Base-by-base conservation (phyloP, 495 filamentous ascomycete species). In the Sporormia fimetaria region DNA sequence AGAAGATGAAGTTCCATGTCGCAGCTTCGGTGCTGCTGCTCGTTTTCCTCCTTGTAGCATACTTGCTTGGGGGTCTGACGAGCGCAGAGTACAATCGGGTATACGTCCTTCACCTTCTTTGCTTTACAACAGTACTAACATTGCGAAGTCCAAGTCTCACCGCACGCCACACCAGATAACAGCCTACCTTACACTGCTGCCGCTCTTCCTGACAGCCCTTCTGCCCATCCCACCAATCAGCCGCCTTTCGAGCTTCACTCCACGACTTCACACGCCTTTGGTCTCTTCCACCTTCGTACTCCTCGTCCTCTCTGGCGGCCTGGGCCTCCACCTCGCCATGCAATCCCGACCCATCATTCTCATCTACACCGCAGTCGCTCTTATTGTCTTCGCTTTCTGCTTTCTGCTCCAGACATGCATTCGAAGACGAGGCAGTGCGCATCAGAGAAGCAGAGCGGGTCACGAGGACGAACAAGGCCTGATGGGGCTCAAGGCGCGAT, bases 21-120 rank as follows among this genome's bases (percentile, higher is more conserved):
- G 32, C 36, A 9, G 33, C 46, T 11, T 47, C 42, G 3, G 26
- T 46, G 14, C 33, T 52, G 7, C 37, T 47, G 23, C 35, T 47
- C 14, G 28, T 47, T 0, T 47, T 57, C 37, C 25, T 52, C 4
- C 22, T 55, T 15, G 41, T 37, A 16, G 35, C 51, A 6, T 57
- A 48, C 26, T 42, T 18, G 1, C 32, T 57, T 4, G 55, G 51
- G 1, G 52, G 55, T 20, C 33, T 29, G 4, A 45, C 49, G 11
- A 39, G 28, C 17, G 22, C 15, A 11, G 26, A 47, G 28, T 57
- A 38, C 40, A 57, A 57, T 21, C 44, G 47, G 21, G 54, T 54
- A 41, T 37, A 45, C 35, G 6, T 3, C 17, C 3, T 14, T 1
- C 28, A 33, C 39, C 10, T 21, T 29, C n/a, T 16, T 16, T 28